Evolutionary conservation across 2,329 filamentous ascomycete species (phyloP), one percentile per base, ranked within the genome.

Genomic region (Sporothrix inflata): DNA sequence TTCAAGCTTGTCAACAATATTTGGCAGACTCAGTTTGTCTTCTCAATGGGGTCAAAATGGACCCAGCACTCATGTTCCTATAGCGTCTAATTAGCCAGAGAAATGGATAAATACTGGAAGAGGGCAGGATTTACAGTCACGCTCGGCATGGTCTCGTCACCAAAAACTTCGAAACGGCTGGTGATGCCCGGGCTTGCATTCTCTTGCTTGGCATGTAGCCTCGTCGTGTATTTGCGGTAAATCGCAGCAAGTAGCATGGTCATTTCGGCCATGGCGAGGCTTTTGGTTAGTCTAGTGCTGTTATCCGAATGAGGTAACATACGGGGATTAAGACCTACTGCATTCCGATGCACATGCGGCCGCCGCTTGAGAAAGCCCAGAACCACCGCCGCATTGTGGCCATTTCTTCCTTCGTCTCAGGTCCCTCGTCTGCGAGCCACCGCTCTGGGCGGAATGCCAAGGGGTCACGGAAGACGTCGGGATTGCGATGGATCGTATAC

Each of bases 311-410:
- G 2, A 45, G 7, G 27, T 27, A 45, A 27, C 7, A 1, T 21
- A 21, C 11, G 21, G 53, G 3, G 16, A 12, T 8, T 6, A 0
- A 5, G 30, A 70, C 74, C 34, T 68, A 74, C 74, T 74, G 74
- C 71, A 76, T 73, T 53, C 91, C 91, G 2, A 93, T 83, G 75
- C 91, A 93, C 80, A 91, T 90, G 30, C 90, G 83, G 0, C 90
- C 88, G 0, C 91, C 91, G 38, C 87, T 90, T 0, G 90, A 89
- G 78, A 93, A 93, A 0, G 90, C 89, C 83, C 90, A 89, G 75
- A 90, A 92, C 67, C 82, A 82, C 51, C 74, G 81, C 45, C 68
- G 81, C 74, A 80, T 78, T 69, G 83, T 79, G 55, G 71, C 61
- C 16, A 70, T 21, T 51, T 74, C 72, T 14, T 34, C 40, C 8